Evolutionary conservation across 768 basidiomycete genomes (phyloP), one percentile per base, ranked within the genome.

Genomic region (Chalciporus chontae): DNA sequence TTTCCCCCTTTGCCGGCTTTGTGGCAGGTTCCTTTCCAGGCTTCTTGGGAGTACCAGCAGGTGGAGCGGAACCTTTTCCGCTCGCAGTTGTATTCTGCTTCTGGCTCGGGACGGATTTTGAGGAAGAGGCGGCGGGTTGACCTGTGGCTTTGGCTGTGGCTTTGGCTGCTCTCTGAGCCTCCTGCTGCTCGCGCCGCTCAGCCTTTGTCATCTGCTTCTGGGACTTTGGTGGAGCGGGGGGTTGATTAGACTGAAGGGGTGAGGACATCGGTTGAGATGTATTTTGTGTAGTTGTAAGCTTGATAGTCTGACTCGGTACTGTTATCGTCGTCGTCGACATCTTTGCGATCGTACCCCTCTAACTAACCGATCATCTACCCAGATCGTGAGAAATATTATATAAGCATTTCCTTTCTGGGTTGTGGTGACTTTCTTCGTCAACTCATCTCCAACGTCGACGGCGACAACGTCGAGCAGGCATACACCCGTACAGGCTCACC

Each of bases 131-230:
- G 47, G 57, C 13, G 34, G 61, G 53, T 26, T 57, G 55, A 2
- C 17, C 50, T 47, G 66, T 42, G 48, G 70, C 59, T 74, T 84
- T 62, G 64, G 73, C 52, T 14, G 71, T 72, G 2, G 73, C 74
- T 68, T 91, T 91, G n/a, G 85, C 85, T 9, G 88, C 89, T 45
- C 88, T 77, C 61, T 92, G 87, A 55, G 74, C 76, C 64, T 90
- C 88, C 65, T 91, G 89, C 14, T 87, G 74, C 60, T 87, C 89
- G 57, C 87, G 74, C 24, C 89, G 78, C 62, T 89, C 87, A 5
- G 86, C 84, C 68, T 89, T 93, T 24, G 87, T 81, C 80, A 87
- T 84, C 37, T 78, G 76, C 60, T 87, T 87, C 62, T 87, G 85
- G 11, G 80, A 73, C 53, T 73, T 72, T 54, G 65, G 50, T 32